Evolutionary conservation across 805 yeast species (phyloP).

Genomic region (Zygotorulaspora florentina): DNA sequence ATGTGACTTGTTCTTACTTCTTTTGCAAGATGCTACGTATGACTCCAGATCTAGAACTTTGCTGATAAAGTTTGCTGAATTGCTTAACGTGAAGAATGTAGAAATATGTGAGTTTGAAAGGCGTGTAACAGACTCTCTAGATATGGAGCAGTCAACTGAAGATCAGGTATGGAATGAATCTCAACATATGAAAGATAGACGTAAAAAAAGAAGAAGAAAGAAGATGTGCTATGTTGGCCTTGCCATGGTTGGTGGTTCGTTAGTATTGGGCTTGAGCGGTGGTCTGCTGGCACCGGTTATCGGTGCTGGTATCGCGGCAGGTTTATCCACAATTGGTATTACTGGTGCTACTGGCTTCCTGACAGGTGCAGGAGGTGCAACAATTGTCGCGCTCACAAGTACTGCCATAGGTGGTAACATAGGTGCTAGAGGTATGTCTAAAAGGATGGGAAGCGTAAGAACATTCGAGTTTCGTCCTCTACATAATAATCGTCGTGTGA

Average conservation of each 20-base stretch:
- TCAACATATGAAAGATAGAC: slow-evolving; percentile 63
- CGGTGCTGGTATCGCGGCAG: slow-evolving; percentile 98
- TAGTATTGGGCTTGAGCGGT: slow-evolving; percentile 90
- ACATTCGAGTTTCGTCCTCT: slow-evolving; percentile 93
- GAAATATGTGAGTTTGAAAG: slow-evolving; percentile 88
- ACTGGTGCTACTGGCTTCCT: slow-evolving; percentile 89
- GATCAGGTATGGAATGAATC: slow-evolving; percentile 67
- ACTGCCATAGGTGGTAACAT: slow-evolving; percentile 87
- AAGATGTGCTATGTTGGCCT: slow-evolving; percentile 84
- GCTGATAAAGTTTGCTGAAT: slow-evolving; percentile 61
- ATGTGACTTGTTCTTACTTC: slow-evolving; percentile 80
- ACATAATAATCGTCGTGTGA: slow-evolving; percentile 85
- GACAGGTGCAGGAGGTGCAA: slow-evolving; percentile 96
- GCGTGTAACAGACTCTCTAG: slow-evolving; percentile 83
- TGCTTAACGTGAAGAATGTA: slow-evolving; percentile 52
- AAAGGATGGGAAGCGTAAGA: slow-evolving; percentile 84
- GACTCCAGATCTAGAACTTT: slow-evolving; percentile 86
- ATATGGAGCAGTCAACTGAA: slow-evolving; percentile 77
- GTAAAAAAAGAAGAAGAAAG: slow-evolving; percentile 59
- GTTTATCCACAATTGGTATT: slow-evolving; percentile 89
- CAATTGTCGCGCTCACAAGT: slow-evolving; percentile 88
- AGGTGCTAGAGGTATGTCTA: slow-evolving; percentile 79
- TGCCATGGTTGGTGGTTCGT: slow-evolving; percentile 94
- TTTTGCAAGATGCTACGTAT: slow-evolving; percentile 78
- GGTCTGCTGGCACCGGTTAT: slow-evolving; percentile 96